These are phyloP conservation scores for Pestalotiopsis sp. DNA, from an alignment of 2,329 filamentous ascomycete genomes.

Conservation along the genomic window DNA sequence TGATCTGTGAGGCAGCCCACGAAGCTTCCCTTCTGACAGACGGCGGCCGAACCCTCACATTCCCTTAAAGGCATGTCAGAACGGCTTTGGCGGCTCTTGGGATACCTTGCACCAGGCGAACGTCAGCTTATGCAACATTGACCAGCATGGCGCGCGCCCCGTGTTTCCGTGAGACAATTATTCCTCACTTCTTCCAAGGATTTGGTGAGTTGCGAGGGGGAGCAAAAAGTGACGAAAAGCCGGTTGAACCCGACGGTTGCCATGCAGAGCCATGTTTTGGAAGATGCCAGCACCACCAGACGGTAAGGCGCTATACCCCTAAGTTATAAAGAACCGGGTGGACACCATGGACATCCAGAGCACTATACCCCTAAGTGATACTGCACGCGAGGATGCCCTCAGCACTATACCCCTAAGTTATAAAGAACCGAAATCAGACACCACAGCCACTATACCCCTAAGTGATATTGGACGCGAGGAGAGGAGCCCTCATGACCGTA, in stretches of 20 bases:
- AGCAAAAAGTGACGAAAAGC: neutral
- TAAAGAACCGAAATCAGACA: neutral
- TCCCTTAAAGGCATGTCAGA: constrained; percentile 9
- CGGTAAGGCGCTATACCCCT: neutral
- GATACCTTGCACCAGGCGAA: neutral
- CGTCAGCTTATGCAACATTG: constrained; percentile 2
- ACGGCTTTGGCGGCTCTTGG: neutral
- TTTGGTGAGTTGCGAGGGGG: neutral
- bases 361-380: constrained; percentile 10
- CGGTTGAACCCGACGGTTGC: constrained; percentile 12
- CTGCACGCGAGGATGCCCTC: neutral
- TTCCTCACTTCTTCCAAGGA: neutral
- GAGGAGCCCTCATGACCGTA: neutral
- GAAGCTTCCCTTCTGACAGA: neutral
- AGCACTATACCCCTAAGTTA: constrained; percentile 10
- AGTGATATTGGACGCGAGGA: constrained; percentile 4
- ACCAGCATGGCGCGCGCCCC: neutral
- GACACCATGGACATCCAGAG: neutral
- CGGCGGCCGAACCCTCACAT: neutral
- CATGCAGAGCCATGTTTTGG: neutral
- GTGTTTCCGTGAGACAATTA: neutral
- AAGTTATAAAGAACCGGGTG: neutral
- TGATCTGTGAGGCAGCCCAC: neutral
- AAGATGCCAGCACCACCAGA: neutral
- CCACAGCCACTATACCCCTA: constrained; percentile 3